A percentile compares a stretch with the other conserved stretches of the same genome.
Conservation (phyloP, 73 alveolate species). For the Tetrahymena malaccensis region DNA sequence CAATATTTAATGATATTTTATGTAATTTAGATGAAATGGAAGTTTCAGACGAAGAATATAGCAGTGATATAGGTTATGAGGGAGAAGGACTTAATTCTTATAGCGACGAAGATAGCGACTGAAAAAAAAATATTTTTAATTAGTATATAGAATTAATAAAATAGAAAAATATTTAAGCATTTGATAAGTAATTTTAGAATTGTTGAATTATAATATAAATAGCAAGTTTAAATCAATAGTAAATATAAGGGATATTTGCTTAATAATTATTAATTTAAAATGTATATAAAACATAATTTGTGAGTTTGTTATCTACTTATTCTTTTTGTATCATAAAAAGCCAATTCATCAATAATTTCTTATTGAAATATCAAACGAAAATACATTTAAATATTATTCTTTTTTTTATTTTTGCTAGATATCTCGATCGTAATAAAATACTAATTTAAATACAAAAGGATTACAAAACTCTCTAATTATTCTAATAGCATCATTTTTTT, state of each 20-base stretch:
- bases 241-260: not conserved
- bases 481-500: too few relatives aligned
- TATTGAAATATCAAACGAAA: too few relatives aligned
- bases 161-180: not conserved
- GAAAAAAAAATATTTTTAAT: not conserved
- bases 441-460: not conserved
- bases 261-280: too few relatives aligned
- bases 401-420: too few relatives aligned
- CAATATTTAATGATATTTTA: not conserved
- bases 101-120: not conserved
- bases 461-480: too few relatives aligned
- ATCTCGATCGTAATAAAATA: too few relatives aligned
- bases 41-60: not conserved
- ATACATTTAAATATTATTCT: too few relatives aligned
- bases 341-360: too few relatives aligned
- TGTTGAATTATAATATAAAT: not conserved
- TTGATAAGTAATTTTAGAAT: not conserved
- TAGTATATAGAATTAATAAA: too few relatives aligned
- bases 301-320: not conserved
- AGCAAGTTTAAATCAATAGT: not conserved
- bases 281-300: not conserved
- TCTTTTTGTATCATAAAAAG: not conserved
- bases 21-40: not conserved
- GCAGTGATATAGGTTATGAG: not conserved
- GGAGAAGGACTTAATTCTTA: not conserved